These are phyloP conservation scores for Capsaspora owczarzaki DNA, from an alignment of 78 protist genomes.

Conservation along the genomic window DNA sequence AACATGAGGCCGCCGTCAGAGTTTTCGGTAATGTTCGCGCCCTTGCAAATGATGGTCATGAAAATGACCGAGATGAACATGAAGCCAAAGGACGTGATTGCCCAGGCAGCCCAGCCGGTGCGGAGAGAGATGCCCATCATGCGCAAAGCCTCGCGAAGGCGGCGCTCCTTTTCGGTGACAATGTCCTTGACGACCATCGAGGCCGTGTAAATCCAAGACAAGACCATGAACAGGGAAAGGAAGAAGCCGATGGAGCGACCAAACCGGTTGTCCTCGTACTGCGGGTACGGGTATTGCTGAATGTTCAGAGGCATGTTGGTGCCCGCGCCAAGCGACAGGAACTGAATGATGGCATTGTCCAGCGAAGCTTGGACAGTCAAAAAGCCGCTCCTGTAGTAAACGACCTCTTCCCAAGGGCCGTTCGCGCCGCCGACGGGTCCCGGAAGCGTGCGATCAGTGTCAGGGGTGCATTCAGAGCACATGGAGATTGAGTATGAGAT, in stretches of 20 bases:
- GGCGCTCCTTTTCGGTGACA: not conserved
- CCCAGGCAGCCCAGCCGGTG: not conserved
- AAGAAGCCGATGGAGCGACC: not conserved
- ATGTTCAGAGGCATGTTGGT: not conserved
- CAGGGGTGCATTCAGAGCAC: not conserved
- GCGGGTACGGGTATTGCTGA: slow-evolving; percentile 1
- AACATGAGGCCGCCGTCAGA: not conserved
- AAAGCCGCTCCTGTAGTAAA: not conserved
- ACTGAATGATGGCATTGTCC: not conserved
- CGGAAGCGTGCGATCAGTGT: not conserved
- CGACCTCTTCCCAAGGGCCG: not conserved
- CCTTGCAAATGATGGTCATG: not conserved
- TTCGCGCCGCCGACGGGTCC: not conserved
- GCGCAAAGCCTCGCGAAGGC: not conserved
- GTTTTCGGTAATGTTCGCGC: not conserved
- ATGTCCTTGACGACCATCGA: not conserved
- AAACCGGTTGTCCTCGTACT: not conserved
- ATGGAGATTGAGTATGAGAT: not conserved
- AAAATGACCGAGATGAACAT: not conserved
- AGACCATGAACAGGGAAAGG: not conserved
- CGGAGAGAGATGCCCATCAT: not conserved
- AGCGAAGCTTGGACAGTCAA: not conserved
- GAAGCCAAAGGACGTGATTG: not conserved
- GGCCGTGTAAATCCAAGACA: not conserved
- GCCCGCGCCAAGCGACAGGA: not conserved